Conservation (phyloP, 2,329 filamentous ascomycete genomes). For the Trichoderma lentiforme region DNA sequence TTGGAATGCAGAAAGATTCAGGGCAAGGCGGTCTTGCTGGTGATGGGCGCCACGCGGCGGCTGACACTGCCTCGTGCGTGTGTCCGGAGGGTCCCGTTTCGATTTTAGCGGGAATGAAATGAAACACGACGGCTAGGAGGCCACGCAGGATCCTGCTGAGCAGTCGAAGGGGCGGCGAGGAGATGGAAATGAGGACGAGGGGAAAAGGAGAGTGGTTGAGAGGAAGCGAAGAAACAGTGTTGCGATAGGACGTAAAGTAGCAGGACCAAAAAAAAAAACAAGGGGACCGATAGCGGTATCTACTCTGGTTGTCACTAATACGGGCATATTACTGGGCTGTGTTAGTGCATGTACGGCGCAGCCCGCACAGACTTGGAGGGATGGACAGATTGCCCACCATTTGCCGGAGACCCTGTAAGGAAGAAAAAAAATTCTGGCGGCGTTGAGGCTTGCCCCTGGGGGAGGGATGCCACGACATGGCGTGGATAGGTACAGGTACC, state of each 20-base stretch:
- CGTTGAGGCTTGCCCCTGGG: neutral
- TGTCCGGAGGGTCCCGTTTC: neutral
- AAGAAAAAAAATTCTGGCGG: neutral
- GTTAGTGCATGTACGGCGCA: constrained; percentile 5
- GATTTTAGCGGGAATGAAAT: neutral
- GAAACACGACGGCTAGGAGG: constrained; percentile 1
- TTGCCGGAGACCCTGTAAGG: neutral
- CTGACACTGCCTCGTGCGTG: constrained; percentile 15
- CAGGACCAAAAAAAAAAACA: constrained; percentile 8
- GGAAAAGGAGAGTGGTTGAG: neutral
- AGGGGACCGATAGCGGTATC: constrained; percentile 13
- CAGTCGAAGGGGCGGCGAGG: neutral
- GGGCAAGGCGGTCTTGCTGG: neutral
- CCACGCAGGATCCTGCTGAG: neutral
- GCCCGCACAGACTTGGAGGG: neutral
- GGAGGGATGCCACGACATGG: neutral
- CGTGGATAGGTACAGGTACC: neutral
- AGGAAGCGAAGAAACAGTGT: neutral
- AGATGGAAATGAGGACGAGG: neutral
- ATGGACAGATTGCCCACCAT: neutral
- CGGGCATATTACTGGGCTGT: neutral
- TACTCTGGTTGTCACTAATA: neutral
- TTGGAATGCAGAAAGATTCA: neutral
- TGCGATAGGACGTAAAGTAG: neutral
- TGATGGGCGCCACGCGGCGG: constrained; percentile 12